Percentiles rank a stretch among this genome's conserved stretches.
These are phyloP conservation scores for Magnolia kwangsiensis DNA, from an alignment of 164 flowering plant species.

Conservation along the genomic window DNA sequence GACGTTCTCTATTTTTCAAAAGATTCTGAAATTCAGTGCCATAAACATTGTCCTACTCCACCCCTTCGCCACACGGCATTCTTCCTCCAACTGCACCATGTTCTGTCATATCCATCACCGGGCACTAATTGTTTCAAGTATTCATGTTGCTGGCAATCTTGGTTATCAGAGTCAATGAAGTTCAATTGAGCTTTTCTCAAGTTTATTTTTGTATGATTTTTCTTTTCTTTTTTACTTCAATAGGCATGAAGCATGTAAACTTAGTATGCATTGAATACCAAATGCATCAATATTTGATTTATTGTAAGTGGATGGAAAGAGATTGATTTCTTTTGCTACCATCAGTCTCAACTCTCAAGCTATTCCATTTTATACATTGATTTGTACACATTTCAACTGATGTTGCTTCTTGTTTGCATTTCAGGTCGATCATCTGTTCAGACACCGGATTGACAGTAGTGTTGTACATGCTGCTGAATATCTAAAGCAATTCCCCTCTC, in stretches of 20 bases:
- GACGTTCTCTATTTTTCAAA: too few species aligned
- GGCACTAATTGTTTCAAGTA: not conserved
- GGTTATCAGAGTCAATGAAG: not conserved
- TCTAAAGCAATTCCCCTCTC: slow-evolving; percentile 92
- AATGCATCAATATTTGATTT: not conserved
- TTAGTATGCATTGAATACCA: not conserved
- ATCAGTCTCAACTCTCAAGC: not conserved
- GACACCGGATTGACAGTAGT: slow-evolving; percentile 83
- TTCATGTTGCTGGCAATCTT: not conserved
- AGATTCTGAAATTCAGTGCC: not conserved
- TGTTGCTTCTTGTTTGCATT: slow-evolving; percentile 8
- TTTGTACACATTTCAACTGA: too few species aligned
- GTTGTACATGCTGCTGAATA: slow-evolving; percentile 76
- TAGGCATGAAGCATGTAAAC: not conserved
- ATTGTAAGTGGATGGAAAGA: not conserved
- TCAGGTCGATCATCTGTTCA: slow-evolving; percentile 97
- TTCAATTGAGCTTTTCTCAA: not conserved
- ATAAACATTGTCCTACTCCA: not conserved
- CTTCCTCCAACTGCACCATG: not conserved
- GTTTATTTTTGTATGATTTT: too few species aligned
- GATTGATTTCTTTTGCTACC: not conserved
- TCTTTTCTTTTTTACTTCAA: not conserved
- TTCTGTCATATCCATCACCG: not conserved
- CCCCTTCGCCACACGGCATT: not conserved
- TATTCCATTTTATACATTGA: not conserved